A percentile compares a stretch with the other conserved stretches of the same genome.
Evolutionary conservation across 2,329 filamentous ascomycete genomes (phyloP).

Genomic region (Pestalotiopsis sp.): DNA sequence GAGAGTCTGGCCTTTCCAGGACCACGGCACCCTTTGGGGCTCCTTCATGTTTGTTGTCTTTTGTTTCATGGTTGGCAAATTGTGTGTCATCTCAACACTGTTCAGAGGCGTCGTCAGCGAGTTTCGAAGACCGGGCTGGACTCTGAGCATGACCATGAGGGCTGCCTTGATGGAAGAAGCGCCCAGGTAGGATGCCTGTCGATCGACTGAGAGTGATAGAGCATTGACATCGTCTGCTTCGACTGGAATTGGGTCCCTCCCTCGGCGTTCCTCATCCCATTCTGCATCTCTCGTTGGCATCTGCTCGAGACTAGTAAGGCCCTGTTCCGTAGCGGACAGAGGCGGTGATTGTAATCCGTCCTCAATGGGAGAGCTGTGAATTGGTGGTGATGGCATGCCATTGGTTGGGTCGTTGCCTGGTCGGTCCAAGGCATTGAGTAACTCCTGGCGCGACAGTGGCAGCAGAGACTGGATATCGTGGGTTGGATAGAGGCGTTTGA

Average conservation of each 20-base stretch:
- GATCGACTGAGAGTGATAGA: constrained; percentile 62
- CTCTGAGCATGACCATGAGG: constrained; percentile 69
- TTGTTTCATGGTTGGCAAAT: constrained; percentile 45
- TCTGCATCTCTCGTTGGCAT: constrained; percentile 67
- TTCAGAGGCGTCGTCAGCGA: constrained; percentile 50
- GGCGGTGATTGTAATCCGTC: constrained; percentile 52
- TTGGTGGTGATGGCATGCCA: constrained; percentile 55
- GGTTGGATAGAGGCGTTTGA: constrained; percentile 65
- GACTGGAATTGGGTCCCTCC: constrained; percentile 57
- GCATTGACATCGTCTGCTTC: constrained; percentile 75
- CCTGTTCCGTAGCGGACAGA: constrained; percentile 52
- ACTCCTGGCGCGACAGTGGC: constrained; percentile 60
- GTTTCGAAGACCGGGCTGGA: constrained; percentile 50
- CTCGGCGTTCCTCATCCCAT: constrained; percentile 67
- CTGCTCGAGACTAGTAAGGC: constrained; percentile 62
- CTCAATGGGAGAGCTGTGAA: constrained; percentile 51
- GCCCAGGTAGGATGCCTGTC: constrained; percentile 68
- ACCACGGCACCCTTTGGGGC: constrained; percentile 55
- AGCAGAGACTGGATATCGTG: constrained; percentile 55
- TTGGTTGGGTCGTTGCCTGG: constrained; percentile 41
- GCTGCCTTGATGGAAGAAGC: constrained; percentile 77
- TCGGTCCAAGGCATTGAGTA: constrained; percentile 60
- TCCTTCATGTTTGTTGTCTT: constrained; percentile 48
- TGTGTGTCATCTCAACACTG: constrained; percentile 48
- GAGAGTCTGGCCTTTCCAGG: constrained; percentile 67